A percentile compares a stretch with the other conserved stretches of the same genome.
phyloP scores from a whole-genome alignment of 2,329 filamentous ascomycete species.

The Lomentospora prolificans region DNA sequence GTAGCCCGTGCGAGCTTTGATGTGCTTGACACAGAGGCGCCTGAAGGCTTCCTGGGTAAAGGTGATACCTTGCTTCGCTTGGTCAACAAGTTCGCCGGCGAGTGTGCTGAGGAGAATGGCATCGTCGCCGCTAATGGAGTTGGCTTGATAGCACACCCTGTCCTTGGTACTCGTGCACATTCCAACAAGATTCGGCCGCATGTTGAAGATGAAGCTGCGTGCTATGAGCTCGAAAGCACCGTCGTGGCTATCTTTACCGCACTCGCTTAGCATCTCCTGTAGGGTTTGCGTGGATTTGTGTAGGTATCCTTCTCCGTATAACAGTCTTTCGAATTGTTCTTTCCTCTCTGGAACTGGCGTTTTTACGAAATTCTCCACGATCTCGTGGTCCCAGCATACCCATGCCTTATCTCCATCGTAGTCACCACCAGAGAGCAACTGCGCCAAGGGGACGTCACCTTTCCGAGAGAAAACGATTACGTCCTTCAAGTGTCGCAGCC shows the following conservation, averaged over 20 bases:
- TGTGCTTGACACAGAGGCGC: conserved; percentile 5
- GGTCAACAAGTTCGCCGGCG: conserved; percentile 46
- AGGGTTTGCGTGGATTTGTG: conserved; percentile 28
- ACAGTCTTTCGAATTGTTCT: conserved; percentile 28
- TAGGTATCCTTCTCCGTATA: conserved; percentile 33
- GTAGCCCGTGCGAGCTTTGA: background rate
- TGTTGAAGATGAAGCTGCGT: conserved; percentile 47
- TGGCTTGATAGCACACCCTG: conserved; percentile 47
- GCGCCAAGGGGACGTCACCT: conserved; percentile 53
- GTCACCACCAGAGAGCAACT: conserved; percentile 66
- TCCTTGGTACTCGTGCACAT: conserved; percentile 56
- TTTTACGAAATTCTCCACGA: conserved; percentile 60
- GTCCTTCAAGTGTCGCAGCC: conserved; percentile 61
- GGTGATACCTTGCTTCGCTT: conserved; percentile 42
- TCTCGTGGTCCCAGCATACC: conserved; percentile 61
- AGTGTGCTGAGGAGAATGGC: conserved; percentile 42
- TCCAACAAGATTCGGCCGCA: conserved; percentile 49
- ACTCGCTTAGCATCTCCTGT: background rate
- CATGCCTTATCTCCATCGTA: conserved; percentile 75
- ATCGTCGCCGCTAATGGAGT: conserved; percentile 32
- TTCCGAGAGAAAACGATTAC: conserved; percentile 66
- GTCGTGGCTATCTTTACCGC: conserved; percentile 20
- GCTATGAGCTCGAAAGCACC: conserved; percentile 36
- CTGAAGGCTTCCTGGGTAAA: conserved; percentile 35
- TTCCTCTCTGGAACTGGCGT: conserved; percentile 25